Evolutionary conservation across 768 basidiomycete genomes (phyloP).

Genomic region (Auriscalpium microsporum): DNA sequence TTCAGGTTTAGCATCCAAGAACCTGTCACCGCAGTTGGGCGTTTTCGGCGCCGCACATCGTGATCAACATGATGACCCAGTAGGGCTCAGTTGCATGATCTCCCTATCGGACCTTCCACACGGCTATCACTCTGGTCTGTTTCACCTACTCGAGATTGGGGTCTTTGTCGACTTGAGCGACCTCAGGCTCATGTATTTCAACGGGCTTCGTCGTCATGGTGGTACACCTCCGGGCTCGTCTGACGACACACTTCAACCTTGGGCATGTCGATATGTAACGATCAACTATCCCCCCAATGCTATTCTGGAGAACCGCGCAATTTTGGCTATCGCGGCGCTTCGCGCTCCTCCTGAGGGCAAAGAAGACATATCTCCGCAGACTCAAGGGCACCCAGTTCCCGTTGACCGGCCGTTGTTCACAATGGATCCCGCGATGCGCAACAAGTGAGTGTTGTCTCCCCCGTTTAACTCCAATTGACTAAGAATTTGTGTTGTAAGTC

Average conservation of each 20-base stretch:
- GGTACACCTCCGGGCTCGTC: neutral
- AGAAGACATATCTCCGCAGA: no score
- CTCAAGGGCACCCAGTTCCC: no score
- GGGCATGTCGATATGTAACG: neutral
- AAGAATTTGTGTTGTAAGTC: no score
- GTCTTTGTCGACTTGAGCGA: neutral
- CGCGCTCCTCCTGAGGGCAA: constrained; percentile 11
- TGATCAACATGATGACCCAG: neutral
- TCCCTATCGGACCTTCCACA: neutral
- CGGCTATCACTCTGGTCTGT: neutral
- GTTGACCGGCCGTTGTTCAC: no score
- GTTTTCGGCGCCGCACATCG: neutral
- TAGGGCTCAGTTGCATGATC: neutral
- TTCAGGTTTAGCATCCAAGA: neutral
- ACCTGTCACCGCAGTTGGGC: neutral
- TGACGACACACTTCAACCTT: neutral
- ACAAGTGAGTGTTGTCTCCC: no score
- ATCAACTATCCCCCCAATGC: neutral
- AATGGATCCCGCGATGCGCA: no score
- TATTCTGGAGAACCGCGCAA: neutral
- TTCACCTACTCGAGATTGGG: neutral
- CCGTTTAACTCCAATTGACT: no score
- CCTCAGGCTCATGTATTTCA: neutral
- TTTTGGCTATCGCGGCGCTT: constrained; percentile 1
- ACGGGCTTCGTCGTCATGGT: neutral